Evolutionary conservation across 192 early-diverging fungal species (phyloP), one percentile per base, ranked within the genome.

Genomic region (Coemansia sp.): DNA sequence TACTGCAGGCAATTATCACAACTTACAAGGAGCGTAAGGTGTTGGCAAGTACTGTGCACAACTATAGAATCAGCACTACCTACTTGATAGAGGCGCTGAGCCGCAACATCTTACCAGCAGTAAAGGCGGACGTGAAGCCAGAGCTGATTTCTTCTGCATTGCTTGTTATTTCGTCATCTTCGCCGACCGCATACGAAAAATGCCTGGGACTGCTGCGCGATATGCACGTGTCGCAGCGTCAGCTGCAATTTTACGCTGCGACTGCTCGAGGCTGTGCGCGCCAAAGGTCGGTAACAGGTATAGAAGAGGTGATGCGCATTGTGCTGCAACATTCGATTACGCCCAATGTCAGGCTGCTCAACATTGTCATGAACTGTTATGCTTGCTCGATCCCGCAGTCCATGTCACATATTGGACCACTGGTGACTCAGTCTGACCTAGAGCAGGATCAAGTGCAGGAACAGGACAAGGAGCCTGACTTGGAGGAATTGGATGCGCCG

Each of bases 261-360:
- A 66, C 73, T 32, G 66, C 66, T 0, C 17, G 29, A 8, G 73
- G 72, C 9, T 81, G 72, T 50, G 47, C 66, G 4, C 60, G 41
- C 22, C 52, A 37, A 9, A 65, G 69, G 14, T 41, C 29, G 11
- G 24, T 53, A 11, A 43, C 9, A 6, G 79, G 67, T 12, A 57
- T 79, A 12, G 48, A 67, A 8, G 38, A 12, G 0, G 61, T 69
- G 17, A 53, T 10, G 6, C n/a, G 55, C 0, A 55, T 48, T 27
- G 65, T 75, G 62, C 49, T 22, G 35, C 21, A 39, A 7, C 49
- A 23, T 5, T 45, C 60, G 3, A 32, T 72, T 6, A 2, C 12
- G 48, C 57, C 63, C 2, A 49, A 47, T 11, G 15, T 52, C 39
- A 54, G 32, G 5, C 17, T 75, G 14, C 47, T 75, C 24, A 66